phyloP scores from a whole-genome alignment of 768 basidiomycete genomes.

The Boletus rubroflammeus region DNA sequence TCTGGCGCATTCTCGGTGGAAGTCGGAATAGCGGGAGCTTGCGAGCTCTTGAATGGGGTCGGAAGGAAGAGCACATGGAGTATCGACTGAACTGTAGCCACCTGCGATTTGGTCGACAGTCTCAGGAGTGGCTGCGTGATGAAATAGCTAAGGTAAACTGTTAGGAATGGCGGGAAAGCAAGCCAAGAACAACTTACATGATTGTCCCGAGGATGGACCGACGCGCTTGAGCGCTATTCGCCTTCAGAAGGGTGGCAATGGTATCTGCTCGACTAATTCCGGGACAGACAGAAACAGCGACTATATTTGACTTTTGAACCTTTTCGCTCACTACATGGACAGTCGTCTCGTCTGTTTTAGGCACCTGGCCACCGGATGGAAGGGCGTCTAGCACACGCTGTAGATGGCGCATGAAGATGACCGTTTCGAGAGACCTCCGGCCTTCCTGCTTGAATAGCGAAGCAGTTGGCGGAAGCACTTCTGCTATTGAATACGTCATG shows the following conservation, averaged over 20 bases:
- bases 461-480: slow-evolving; percentile 24
- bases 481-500: slow-evolving; percentile 36
- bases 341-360: slow-evolving; percentile 33
- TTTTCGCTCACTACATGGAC: slow-evolving; percentile 39
- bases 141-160: slow-evolving; percentile 49
- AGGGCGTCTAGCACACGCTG: slow-evolving; percentile 84
- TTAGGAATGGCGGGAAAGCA: background rate
- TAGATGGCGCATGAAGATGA: slow-evolving; percentile 70
- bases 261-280: slow-evolving; percentile 74
- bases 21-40: slow-evolving; percentile 12
- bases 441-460: slow-evolving; percentile 57
- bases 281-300: slow-evolving; percentile 69
- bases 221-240: slow-evolving; percentile 26
- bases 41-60: slow-evolving; percentile 64
- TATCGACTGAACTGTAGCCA: slow-evolving; percentile 65
- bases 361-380: slow-evolving; percentile 55
- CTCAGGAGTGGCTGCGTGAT: slow-evolving; percentile 63
- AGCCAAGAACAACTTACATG: slow-evolving; percentile 40
- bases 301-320: slow-evolving; percentile 66
- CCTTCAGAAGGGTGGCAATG: slow-evolving; percentile 42
- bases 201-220: slow-evolving; percentile 44
- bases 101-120: slow-evolving; percentile 66
- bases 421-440: slow-evolving; percentile 55
- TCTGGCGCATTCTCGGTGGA: slow-evolving; percentile 32
- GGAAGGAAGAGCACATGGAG: slow-evolving; percentile 80